phyloP scores from a whole-genome alignment of 805 yeast genomes.

The Starmerella floris region DNA sequence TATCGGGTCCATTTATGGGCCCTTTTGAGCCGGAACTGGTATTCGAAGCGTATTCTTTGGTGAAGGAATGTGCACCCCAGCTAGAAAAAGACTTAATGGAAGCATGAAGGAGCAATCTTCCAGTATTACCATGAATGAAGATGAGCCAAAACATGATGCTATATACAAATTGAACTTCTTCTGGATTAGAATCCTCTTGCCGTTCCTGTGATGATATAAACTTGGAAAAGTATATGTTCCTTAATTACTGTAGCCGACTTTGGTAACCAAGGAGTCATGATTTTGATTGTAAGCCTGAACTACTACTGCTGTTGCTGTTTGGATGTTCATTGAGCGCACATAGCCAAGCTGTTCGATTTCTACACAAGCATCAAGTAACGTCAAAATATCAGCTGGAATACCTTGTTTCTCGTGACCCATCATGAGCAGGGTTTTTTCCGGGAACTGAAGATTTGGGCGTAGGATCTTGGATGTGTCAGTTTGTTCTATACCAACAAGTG shows the following conservation, averaged over 20 bases:
- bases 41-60: constrained; percentile 42
- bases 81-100: constrained; percentile 30
- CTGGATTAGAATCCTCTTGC: no score
- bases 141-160: no score
- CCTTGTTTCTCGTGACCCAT: constrained; percentile 86
- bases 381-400: constrained; percentile 70
- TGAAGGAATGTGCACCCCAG: constrained; percentile 45
- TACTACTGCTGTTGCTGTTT: constrained; percentile 88
- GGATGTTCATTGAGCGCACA: constrained; percentile 89
- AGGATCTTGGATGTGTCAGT: constrained; percentile 77
- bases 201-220: not conserved
- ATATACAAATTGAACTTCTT: no score
- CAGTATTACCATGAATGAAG: not conserved
- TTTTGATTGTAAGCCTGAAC: constrained; percentile 64
- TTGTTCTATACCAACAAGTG: constrained; percentile 81
- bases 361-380: constrained; percentile 72
- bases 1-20: constrained; percentile 41
- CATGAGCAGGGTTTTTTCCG: constrained; percentile 60
- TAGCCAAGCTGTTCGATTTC: constrained; percentile 90
- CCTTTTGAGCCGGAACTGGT: constrained; percentile 26
- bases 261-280: constrained; percentile 1
- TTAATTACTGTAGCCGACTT: constrained; percentile 1
- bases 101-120: not conserved
- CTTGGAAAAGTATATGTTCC: no score
- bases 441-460: constrained; percentile 52